phyloP scores from a whole-genome alignment of 164 flowering plant species.

The Piper longum region DNA sequence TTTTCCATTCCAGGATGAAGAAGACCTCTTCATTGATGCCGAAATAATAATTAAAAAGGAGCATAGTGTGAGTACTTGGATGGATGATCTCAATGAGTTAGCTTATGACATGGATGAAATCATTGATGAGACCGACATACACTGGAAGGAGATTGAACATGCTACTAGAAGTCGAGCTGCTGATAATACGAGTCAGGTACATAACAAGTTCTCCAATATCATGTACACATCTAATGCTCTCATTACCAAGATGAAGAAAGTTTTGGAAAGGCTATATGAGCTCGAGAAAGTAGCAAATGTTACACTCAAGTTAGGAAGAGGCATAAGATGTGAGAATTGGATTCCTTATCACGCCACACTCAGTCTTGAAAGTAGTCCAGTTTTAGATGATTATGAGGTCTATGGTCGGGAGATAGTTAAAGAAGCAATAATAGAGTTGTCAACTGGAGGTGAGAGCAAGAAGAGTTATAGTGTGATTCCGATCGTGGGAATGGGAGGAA shows the following conservation, averaged over 20 bases:
- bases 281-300: too few species aligned
- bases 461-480: constrained; percentile 1
- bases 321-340: neutral
- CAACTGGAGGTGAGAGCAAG: neutral
- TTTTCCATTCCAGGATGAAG: too few species aligned
- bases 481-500: constrained; percentile 7
- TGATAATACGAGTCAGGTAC: neutral
- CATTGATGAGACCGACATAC: constrained; percentile 3
- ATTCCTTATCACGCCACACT: neutral
- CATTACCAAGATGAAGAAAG: constrained; percentile 1
- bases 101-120: constrained; percentile 11
- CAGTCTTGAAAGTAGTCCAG: constrained; percentile 1
- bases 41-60: too few species aligned
- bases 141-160: neutral
- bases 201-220: neutral
- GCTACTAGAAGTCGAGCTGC: neutral
- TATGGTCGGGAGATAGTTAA: constrained; percentile 3
- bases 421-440: neutral
- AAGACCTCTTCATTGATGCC: too few species aligned
- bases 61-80: too few species aligned
- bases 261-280: neutral
- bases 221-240: neutral
- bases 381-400: neutral
- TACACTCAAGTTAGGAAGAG: neutral
- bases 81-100: constrained; percentile 3